A percentile compares a stretch with the other conserved stretches of the same genome.
Conservation (phyloP, 2,329 filamentous ascomycete genomes). For the Lachnellula arida region DNA sequence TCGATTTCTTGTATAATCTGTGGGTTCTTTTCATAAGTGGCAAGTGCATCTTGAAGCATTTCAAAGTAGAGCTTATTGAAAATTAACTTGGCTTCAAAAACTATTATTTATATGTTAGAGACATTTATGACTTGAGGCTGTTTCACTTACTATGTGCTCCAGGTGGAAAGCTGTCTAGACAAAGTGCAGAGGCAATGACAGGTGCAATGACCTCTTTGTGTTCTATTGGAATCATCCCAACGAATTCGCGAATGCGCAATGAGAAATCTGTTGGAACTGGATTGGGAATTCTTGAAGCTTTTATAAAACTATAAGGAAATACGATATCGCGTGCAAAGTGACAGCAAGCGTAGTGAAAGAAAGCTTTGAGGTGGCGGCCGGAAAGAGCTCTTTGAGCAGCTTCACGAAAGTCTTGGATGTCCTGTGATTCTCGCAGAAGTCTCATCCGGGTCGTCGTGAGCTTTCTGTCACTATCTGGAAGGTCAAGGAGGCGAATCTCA, state of each 20-base stretch:
- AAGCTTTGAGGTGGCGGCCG: neutral
- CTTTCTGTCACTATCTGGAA: neutral
- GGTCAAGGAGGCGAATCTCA: neutral
- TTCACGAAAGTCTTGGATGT: neutral
- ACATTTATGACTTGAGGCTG: too few relatives aligned
- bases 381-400: neutral
- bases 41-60: too few relatives aligned
- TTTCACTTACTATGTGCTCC: neutral
- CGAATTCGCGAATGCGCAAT: neutral
- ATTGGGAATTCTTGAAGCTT: neutral
- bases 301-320: neutral
- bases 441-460: neutral
- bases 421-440: neutral
- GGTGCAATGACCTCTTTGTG: neutral
- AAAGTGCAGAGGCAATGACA: neutral
- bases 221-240: neutral
- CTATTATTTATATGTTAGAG: too few relatives aligned
- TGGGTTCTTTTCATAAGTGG: too few relatives aligned
- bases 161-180: neutral
- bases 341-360: neutral
- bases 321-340: neutral
- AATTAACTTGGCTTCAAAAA: too few relatives aligned
- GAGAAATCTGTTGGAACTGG: neutral
- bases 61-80: too few relatives aligned
- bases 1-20: too few relatives aligned